Evolutionary conservation across 2,329 filamentous ascomycete species (phyloP), one percentile per base, ranked within the genome.

Genomic region (Alternaria incomplexa): DNA sequence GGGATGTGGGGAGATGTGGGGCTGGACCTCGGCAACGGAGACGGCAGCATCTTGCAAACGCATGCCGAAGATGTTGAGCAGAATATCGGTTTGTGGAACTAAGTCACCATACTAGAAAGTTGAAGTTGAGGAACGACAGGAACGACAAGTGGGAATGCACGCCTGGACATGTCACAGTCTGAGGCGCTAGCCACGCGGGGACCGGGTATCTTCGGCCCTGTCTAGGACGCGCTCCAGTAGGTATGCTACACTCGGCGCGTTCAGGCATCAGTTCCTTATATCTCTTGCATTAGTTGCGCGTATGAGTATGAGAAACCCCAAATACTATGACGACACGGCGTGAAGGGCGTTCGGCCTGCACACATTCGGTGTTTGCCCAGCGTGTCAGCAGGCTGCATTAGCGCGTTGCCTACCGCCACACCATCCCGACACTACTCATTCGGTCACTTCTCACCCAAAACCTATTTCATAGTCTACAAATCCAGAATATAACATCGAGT

Each of bases 1-100:
- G 22, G 47, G 17, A 59, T 60, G 61, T 60, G 56, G 61, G 56
- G 56, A 50, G 56, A 63, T 60, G 56, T 60, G 56, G 61, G 61
- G 61, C 61, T 52, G 22, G 15, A 63, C 56, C 61, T 63, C 61
- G 61, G 61, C 46, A 63, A 44, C 12, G 26, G 22, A 5, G 13
- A 36, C 22, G 23, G 40, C 26, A 17, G 11, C 30, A 36, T 36
- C 13, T n/a, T 48, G 22, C 40, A n/a, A 15, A 51, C 17, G 3
- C 4, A 32, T 32, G 13, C 4, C 28, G 57, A 44, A 23, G 13
- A 25, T 48, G 20, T 40, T 28, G 26, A 40, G 20, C 5, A 52
- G 48, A 12, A 52, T 9, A 0, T 25, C 12, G 3, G 9, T 13
- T n/a, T 5, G 13, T 40, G 20, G 32, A 30, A 10, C 22, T 5